Evolutionary conservation across 2,329 filamentous ascomycete species (phyloP).

Genomic region (Rutstroemia sp.): DNA sequence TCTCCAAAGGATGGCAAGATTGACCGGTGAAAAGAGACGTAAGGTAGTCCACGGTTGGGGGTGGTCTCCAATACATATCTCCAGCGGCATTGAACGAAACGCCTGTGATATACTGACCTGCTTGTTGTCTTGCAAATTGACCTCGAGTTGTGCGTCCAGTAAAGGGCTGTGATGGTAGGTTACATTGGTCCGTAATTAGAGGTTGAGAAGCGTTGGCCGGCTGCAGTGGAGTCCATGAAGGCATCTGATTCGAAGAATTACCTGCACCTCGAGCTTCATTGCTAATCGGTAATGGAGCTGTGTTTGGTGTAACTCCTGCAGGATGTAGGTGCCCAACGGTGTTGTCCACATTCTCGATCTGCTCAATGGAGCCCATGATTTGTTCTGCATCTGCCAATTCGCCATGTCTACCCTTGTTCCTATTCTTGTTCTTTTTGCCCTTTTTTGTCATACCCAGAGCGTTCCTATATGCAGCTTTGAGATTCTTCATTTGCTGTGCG

Average conservation of each 20-base stretch:
- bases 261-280: neutral
- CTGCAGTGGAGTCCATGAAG: neutral
- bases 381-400: conserved; percentile 4
- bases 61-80: conserved; percentile 6
- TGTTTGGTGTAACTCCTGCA: neutral
- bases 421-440: conserved; percentile 21
- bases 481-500: conserved; percentile 23
- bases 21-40: conserved; percentile 12
- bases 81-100: conserved; percentile 7
- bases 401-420: conserved; percentile 19
- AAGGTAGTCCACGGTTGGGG: conserved; percentile 10
- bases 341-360: conserved; percentile 5
- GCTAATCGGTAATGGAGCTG: neutral
- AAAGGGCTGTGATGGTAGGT: conserved; percentile 1
- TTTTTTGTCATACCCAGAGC: conserved; percentile 26
- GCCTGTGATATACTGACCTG: conserved; percentile 27
- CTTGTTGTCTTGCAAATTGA: conserved; percentile 24
- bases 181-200: neutral
- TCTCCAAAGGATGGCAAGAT: conserved; percentile 2
- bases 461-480: conserved; percentile 29
- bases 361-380: conserved; percentile 2
- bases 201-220: neutral
- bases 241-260: neutral
- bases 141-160: conserved; percentile 20
- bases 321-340: conserved; percentile 1